phyloP scores from a whole-genome alignment of 164 flowering plant species.

The Santalum album region DNA sequence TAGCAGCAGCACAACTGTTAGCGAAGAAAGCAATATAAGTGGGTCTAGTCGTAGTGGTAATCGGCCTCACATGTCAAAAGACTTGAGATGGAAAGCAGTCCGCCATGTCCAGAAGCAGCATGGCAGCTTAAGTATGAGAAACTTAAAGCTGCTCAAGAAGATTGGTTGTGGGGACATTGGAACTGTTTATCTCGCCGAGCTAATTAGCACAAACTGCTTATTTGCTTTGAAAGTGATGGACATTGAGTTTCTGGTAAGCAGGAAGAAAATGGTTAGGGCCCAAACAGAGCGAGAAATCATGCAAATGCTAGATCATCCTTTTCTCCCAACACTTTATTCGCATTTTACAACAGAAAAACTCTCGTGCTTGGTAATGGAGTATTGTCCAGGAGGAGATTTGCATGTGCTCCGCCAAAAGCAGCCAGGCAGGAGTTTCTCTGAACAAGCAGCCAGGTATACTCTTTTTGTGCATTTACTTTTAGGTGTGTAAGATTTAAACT shows the following conservation, averaged over 20 bases:
- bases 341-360: conserved; percentile 58
- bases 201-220: conserved; percentile 49
- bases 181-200: conserved; percentile 74
- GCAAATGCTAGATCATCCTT: conserved; percentile 84
- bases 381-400: conserved; percentile 87
- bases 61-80: conserved; percentile 92
- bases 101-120: conserved; percentile 43
- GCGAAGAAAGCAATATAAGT: conserved; percentile 67
- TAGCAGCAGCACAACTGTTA: conserved; percentile 58
- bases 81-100: conserved; percentile 75
- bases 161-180: conserved; percentile 94
- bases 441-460: conserved; percentile 65
- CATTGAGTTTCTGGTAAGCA: conserved; percentile 49
- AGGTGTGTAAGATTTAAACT: not conserved
- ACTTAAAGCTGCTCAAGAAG: conserved; percentile 66
- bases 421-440: conserved; percentile 47
- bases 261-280: conserved; percentile 60
- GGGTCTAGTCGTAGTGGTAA: conserved; percentile 47
- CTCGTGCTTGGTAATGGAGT: conserved; percentile 83
- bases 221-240: conserved; percentile 89
- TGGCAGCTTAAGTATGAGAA: conserved; percentile 42
- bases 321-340: conserved; percentile 76
- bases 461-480: not conserved
- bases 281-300: conserved; percentile 76
- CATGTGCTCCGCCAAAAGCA: conserved; percentile 82